phyloP scores from a whole-genome alignment of 2,329 filamentous ascomycete genomes.

The Botrytis medusae region DNA sequence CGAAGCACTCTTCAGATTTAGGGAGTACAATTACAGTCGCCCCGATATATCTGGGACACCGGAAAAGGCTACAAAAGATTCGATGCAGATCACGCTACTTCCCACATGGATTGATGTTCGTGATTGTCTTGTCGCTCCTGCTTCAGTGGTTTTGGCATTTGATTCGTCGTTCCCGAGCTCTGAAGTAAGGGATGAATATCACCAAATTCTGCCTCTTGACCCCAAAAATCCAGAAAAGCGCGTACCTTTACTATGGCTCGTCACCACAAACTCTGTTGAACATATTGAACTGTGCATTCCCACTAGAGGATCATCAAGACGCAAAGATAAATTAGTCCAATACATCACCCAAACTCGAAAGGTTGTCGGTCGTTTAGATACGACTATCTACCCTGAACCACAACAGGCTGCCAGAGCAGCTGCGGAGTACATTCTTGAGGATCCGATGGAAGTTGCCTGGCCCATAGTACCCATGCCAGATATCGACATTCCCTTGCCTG shows the following conservation, averaged over 20 bases:
- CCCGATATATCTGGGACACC: conserved; percentile 35
- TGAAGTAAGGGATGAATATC: conserved; percentile 20
- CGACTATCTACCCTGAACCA: conserved; percentile 27
- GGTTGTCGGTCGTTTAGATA: conserved; percentile 28
- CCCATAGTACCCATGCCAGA: conserved; percentile 31
- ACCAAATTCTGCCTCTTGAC: conserved; percentile 25
- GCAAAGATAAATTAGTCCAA: conserved; percentile 32
- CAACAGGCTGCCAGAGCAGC: conserved; percentile 32
- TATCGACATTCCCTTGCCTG: conserved; percentile 25
- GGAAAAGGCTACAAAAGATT: conserved; percentile 27
- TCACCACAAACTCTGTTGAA: conserved; percentile 36
- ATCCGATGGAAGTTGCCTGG: conserved; percentile 26
- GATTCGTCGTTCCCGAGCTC: conserved; percentile 26
- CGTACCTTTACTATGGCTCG: conserved; percentile 33
- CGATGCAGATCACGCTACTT: conserved; percentile 33
- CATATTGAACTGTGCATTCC: conserved; percentile 38
- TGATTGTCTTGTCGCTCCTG: conserved; percentile 24
- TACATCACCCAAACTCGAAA: conserved; percentile 32
- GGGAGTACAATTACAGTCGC: conserved; percentile 41
- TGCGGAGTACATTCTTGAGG: conserved; percentile 30
- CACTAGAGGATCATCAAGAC: conserved; percentile 25
- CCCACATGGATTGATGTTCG: conserved; percentile 28
- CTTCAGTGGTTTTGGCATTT: conserved; percentile 34
- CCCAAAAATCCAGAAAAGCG: conserved; percentile 21
- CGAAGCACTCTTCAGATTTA: conserved; percentile 48